Base-by-base conservation (phyloP, 306 rosid species). In the Trichosanthes cucumerina region DNA sequence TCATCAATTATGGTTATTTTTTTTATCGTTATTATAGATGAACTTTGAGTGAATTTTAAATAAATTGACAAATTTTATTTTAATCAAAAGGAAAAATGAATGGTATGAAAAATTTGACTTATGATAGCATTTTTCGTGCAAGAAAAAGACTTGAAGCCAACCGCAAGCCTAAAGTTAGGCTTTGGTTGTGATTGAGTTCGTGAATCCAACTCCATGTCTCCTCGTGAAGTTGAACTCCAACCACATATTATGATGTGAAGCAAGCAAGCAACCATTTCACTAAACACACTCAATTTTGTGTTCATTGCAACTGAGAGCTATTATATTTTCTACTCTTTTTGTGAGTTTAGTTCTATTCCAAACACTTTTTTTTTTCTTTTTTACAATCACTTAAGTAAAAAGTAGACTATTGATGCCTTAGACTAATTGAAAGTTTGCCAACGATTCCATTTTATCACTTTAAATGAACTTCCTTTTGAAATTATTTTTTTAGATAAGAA, bases 111-210 rank as follows among this genome's bases (percentile, higher is more conserved):
- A 62, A 62, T 1, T 33, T 13, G 50, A 64, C 6, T 65, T 38
- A 18, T 7, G 4, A 65, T 36, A 14, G 5, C 8, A 19, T 7
- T 9, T 9, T 41, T 38, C 34, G 53, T 70, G 54, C 6, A 70
- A 72, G 77, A 72, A 72, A 72, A 72, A 13, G 77, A 72, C 26
- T 72, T 4, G 15, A 46, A 72, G 59, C 77, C 59, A 72, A 72
- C 34, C 15, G 41, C 9, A 46, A 72, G 54, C 77, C 77, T 26
- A 72, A 47, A 72, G 41, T 72, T 72, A 72, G 77, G 77, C 57
- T 72, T 24, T 70, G 31, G 34, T 69, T 69, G 75, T 41, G n/a
- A 10, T 41, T 69, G 53, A 69, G 49, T 69, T 41, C 53, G 33
- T 69, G 52, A 69, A 41, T 69, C 10, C 0, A 39, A 38, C 76